A percentile compares a stretch with the other conserved stretches of the same genome.
Conservation (phyloP, 257 asterid species). For the Solanum acaule region DNA sequence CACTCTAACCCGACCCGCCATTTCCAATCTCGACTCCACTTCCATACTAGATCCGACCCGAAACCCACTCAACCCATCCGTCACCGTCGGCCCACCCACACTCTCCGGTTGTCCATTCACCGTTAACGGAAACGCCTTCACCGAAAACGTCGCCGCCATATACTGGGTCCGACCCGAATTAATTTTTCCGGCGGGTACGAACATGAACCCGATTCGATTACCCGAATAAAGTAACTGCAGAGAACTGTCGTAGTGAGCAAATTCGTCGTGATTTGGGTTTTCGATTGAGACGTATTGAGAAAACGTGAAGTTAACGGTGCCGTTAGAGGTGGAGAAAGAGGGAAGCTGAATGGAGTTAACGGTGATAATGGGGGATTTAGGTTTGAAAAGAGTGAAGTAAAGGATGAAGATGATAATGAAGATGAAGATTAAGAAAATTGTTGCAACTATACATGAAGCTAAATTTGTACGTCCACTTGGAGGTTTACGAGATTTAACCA, state of each 20-base stretch:
- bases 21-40: conserved; percentile 61
- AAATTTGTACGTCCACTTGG: conserved; percentile 68
- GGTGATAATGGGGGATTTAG: conserved; percentile 44
- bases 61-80: conserved; percentile 49
- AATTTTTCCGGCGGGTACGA: conserved; percentile 82
- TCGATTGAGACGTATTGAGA: conserved; percentile 56
- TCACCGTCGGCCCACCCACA: conserved; percentile 28
- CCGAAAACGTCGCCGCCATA: conserved; percentile 78
- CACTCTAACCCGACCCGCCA: conserved; percentile 79
- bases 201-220: conserved; percentile 72
- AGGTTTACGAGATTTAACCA: conserved; percentile 46
- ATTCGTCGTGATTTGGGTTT: conserved; percentile 72
- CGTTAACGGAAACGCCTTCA: conserved; percentile 52
- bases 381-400: conserved; percentile 75
- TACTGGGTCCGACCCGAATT: conserved; percentile 49
- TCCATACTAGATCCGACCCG: conserved; percentile 64
- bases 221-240: conserved; percentile 63
- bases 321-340: conserved; percentile 54
- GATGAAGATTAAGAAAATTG: conserved; percentile 56
- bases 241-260: conserved; percentile 84
- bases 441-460: conserved; percentile 71
- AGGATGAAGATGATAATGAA: conserved; percentile 33
- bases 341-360: conserved; percentile 76
- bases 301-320: conserved; percentile 71
- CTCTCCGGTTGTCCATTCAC: conserved; percentile 24